Conservation (phyloP, 352 stramenopile species). For the Pythium oligandrum region DNA sequence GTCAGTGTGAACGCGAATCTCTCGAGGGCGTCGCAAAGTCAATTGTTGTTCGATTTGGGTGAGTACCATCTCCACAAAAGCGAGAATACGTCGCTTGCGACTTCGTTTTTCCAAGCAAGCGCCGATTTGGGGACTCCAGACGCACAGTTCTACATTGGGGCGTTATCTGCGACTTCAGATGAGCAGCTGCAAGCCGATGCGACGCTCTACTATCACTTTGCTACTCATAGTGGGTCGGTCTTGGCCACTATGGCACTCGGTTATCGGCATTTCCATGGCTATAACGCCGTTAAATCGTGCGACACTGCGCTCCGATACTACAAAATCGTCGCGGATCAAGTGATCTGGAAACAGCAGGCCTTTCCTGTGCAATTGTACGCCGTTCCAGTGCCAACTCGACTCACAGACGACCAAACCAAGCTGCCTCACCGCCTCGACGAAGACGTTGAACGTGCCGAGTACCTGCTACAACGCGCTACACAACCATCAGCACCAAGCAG, state of each 20-base stretch:
- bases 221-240: slow-evolving; percentile 29
- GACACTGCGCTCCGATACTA: slow-evolving; percentile 61
- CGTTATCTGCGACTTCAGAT: slow-evolving; percentile 28
- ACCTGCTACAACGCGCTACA: slow-evolving; percentile 33
- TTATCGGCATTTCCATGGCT: slow-evolving; percentile 58
- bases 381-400: slow-evolving; percentile 19
- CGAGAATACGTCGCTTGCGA: slow-evolving; percentile 17
- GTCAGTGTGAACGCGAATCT: too few species aligned
- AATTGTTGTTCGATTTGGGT: slow-evolving; percentile 26
- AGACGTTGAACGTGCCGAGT: slow-evolving; percentile 42
- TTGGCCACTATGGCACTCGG: slow-evolving; percentile 62
- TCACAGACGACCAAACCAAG: slow-evolving; percentile 32
- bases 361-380: slow-evolving; percentile 35
- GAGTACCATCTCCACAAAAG: slow-evolving; percentile 30
- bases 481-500: slow-evolving; percentile 20
- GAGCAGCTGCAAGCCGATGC: slow-evolving; percentile 15
- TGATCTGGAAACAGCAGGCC: slow-evolving; percentile 20
- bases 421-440: slow-evolving; percentile 19
- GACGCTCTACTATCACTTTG: slow-evolving; percentile 62
- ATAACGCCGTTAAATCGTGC: slow-evolving; percentile 43
- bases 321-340: slow-evolving; percentile 57
- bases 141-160: slow-evolving; percentile 20
- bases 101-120: slow-evolving; percentile 35
- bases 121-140: slow-evolving; percentile 23
- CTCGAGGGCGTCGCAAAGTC: too few species aligned